Evolutionary conservation across 768 basidiomycete species (phyloP), one percentile per base, ranked within the genome.

Genomic region (Lentinula aciculospora): DNA sequence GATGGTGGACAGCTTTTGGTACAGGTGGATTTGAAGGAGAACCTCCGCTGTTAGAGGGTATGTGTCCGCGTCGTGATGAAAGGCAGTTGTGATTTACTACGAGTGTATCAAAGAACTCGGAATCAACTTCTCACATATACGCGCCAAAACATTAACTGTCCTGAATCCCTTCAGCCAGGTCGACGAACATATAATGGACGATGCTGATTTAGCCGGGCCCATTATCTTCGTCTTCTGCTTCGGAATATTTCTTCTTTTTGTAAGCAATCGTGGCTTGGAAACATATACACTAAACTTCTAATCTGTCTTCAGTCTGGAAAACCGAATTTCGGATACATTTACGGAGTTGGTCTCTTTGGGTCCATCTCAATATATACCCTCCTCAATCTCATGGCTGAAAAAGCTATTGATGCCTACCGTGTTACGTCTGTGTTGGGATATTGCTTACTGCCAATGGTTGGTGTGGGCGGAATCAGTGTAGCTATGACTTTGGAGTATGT

Each of bases 251-350:
- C 81, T 99, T 1, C 82, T 99, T 50, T 82, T 98, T 61, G 97
- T 98, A 58, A 66, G 94, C 84, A 15, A 48, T 4, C 39, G 25
- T 32, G 29, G 50, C 27, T 23, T 29, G 12, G 36, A 9, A 53
- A 28, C n/a, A 7, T 12, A 2, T 23, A 50, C 9, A 19, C 21
- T 53, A 21, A 21, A 25, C 12, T 10, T 28, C 49, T 44, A 13
- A 58, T 49, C 45, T 39, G 10, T 47, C 17, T 56, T 29, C 62
- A 99, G 97, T 97, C 96, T 5, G 97, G 97, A 58, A 98, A 97
- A 76, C 91, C 92, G 3, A 97, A 98, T 69, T 99, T 99, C 72
- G 94, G 92, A 49, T 98, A 98, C 71, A 98, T 98, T 59, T 99
- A 99, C 69, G 97, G 96, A 36, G 92, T 99, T 61, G 96, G 90